Evolutionary conservation across 257 asterid species (phyloP).

Genomic region (Linaria vulgaris): DNA sequence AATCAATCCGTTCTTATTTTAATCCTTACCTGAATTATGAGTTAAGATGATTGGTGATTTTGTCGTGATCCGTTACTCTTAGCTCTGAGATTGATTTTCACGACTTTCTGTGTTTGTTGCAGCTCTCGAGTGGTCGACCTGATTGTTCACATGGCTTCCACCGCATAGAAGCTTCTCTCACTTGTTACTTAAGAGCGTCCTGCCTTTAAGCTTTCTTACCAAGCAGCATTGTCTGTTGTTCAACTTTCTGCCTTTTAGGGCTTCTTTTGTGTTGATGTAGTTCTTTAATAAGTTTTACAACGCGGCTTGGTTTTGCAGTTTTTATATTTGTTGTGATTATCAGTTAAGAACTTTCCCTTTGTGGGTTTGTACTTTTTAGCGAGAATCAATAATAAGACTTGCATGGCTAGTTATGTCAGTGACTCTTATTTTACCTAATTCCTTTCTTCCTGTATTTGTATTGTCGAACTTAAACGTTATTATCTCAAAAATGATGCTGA

Average conservation of each 20-base stretch:
- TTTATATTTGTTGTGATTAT: background rate
- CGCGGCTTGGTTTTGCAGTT: constrained; percentile 21
- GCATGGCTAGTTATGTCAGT: too few relatives aligned
- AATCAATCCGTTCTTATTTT: background rate
- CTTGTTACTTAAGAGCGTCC: background rate
- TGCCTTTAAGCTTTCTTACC: background rate
- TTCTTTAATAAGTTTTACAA: constrained; percentile 12
- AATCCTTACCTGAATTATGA: too few relatives aligned
- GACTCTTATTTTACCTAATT: too few relatives aligned
- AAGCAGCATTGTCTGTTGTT: constrained; percentile 1
- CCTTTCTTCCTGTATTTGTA: too few relatives aligned
- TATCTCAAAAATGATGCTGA: too few relatives aligned
- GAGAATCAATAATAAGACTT: background rate
- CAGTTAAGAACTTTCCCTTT: constrained; percentile 13
- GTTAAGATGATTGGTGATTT: background rate
- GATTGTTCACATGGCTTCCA: constrained; percentile 62
- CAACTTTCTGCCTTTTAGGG: background rate
- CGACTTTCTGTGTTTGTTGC: constrained; percentile 22
- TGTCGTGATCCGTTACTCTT: background rate
- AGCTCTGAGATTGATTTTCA: background rate
- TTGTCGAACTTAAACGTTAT: too few relatives aligned
- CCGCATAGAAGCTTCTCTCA: constrained; percentile 30
- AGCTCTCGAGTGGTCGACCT: constrained; percentile 71
- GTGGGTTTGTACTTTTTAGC: constrained; percentile 13
- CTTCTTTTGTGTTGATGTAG: background rate